Evolutionary conservation across 371 early-diverging fungal genomes (phyloP), one percentile per base, ranked within the genome.

Genomic region (Mortierella sp.): DNA sequence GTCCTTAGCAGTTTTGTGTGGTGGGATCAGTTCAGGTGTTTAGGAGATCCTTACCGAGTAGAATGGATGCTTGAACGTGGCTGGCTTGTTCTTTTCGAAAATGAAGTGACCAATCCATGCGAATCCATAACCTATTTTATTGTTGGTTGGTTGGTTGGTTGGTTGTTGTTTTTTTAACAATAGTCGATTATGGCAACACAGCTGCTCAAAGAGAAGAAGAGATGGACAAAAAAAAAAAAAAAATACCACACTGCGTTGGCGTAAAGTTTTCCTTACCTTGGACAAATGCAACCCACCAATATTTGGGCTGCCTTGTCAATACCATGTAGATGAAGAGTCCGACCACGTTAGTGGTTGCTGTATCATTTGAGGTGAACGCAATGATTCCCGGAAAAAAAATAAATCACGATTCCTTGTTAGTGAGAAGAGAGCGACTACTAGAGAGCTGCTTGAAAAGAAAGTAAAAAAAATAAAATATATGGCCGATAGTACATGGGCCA

Each of bases 91-190:
- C 73, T 86, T 84, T 57, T 88, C 87, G 81, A 90, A 90, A 4
- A 87, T 15, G 60, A 91, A 92, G 57, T 92, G 93, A 1, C 93
- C 92, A 57, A 89, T 29, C 90, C 89, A 92, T 5, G 92, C 92
- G 44, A 85, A 87, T 6, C 70, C 83, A 63, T 92, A 92, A 7
- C 86, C 89, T 85, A 63, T 37, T 37, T 37, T 37, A 5, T 37
- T 37, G 37, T n/a, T n/a, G n/a, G n/a, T n/a, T n/a, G n/a, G n/a
- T n/a, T n/a, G n/a, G n/a, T n/a, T n/a, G n/a, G n/a, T n/a, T n/a
- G n/a, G n/a, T n/a, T n/a, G n/a, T n/a, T n/a, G n/a, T n/a, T n/a
- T n/a, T n/a, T n/a, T n/a, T n/a, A n/a, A n/a, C n/a, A n/a, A n/a
- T n/a, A n/a, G n/a, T n/a, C n/a, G n/a, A n/a, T n/a, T n/a, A n/a